phyloP scores from a whole-genome alignment of 441 rosid species.

The Jatropha podagrica region DNA sequence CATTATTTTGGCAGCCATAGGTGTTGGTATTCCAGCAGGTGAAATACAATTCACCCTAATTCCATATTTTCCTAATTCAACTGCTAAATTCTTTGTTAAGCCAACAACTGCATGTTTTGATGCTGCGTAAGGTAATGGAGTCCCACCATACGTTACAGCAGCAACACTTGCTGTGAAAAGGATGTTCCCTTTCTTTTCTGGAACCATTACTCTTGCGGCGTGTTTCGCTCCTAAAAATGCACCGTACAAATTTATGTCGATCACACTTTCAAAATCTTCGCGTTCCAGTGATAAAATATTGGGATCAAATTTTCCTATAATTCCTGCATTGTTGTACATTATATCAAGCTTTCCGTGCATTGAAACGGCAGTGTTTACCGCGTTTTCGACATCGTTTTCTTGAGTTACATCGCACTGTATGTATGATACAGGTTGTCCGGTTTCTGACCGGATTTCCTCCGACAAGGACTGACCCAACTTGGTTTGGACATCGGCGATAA shows the following conservation, averaged over 20 bases:
- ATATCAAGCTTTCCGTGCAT: constrained; percentile 38
- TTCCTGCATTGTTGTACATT: constrained; percentile 35
- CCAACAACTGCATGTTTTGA: constrained; percentile 15
- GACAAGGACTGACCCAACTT: constrained; percentile 26
- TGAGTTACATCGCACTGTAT: constrained; percentile 30
- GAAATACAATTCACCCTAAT: constrained; percentile 18
- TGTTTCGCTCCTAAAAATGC: constrained; percentile 30
- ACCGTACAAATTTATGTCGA: constrained; percentile 24
- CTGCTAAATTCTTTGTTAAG: constrained; percentile 10
- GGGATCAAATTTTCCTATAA: neutral
- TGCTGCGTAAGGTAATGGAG: constrained; percentile 11
- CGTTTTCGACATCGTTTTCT: constrained; percentile 26
- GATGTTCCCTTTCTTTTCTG: constrained; percentile 32
- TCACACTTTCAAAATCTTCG: constrained; percentile 20
- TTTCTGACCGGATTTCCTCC: constrained; percentile 16
- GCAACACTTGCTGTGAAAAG: constrained; percentile 31
- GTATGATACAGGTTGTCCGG: constrained; percentile 14
- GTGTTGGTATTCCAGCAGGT: neutral
- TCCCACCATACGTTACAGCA: constrained; percentile 6
- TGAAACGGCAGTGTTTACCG: constrained; percentile 25
- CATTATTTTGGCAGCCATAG: neutral
- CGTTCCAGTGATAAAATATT: neutral
- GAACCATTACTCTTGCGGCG: constrained; percentile 33
- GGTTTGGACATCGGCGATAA: constrained; percentile 39
- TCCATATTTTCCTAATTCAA: constrained; percentile 9